Evolutionary conservation across 345 rosid genomes (phyloP).

Genomic region (Turritis glabra): DNA sequence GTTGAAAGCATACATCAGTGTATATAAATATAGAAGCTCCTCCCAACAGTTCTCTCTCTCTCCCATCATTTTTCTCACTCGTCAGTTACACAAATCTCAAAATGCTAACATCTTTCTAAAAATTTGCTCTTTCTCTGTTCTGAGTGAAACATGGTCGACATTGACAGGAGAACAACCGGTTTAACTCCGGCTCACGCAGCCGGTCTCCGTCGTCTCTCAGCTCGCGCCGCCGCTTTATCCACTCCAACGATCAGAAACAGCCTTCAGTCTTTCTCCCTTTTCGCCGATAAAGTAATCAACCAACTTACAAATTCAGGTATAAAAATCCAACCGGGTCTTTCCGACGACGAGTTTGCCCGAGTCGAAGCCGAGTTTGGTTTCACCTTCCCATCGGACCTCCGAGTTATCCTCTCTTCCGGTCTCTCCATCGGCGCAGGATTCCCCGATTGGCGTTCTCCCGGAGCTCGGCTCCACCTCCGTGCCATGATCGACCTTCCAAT

Average conservation of each 20-base stretch:
- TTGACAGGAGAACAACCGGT: slow-evolving; percentile 74
- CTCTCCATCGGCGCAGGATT: slow-evolving; percentile 70
- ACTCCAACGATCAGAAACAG: slow-evolving; percentile 53
- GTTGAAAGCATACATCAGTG: too few relatives aligned
- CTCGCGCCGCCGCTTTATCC: slow-evolving; percentile 74
- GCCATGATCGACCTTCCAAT: slow-evolving; percentile 74
- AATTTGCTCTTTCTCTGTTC: neutral
- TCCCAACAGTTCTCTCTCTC: neutral
- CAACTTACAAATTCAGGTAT: slow-evolving; percentile 61
- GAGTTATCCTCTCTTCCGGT: slow-evolving; percentile 71
- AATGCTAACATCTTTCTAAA: neutral
- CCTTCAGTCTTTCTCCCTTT: slow-evolving; percentile 54
- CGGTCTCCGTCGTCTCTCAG: slow-evolving; percentile 87
- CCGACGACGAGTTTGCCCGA: slow-evolving; percentile 72
- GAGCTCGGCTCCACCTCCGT: slow-evolving; percentile 69
- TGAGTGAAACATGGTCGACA: slow-evolving; percentile 64
- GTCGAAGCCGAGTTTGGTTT: slow-evolving; percentile 82
- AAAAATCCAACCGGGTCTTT: slow-evolving; percentile 68
- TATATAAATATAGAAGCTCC: neutral
- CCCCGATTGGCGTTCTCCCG: slow-evolving; percentile 78
- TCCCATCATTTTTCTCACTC: neutral
- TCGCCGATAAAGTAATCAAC: slow-evolving; percentile 61
- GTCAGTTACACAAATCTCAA: neutral
- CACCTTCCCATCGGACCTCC: slow-evolving; percentile 82
- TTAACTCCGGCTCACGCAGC: slow-evolving; percentile 75